A percentile compares a stretch with the other conserved stretches of the same genome.
Conservation (phyloP, 352 stramenopile species). For the Bremia lactucae region DNA sequence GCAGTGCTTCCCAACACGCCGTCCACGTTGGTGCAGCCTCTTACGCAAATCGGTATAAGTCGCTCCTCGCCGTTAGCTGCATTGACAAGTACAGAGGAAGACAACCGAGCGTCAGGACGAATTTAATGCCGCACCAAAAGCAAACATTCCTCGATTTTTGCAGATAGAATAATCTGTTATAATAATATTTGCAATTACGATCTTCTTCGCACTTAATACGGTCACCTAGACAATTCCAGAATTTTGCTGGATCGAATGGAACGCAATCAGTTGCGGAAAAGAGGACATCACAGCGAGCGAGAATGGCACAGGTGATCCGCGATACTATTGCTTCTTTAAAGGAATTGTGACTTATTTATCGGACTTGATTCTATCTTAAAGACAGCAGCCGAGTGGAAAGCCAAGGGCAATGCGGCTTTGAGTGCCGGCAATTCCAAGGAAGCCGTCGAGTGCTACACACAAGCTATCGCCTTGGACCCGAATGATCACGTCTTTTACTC, state of each 20-base stretch:
- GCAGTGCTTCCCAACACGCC: constrained; percentile 22
- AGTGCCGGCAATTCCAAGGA: constrained; percentile 89
- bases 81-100: too few species aligned
- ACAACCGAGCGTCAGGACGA: too few species aligned
- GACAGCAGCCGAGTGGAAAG: constrained; percentile 81
- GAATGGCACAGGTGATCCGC: constrained; percentile 15
- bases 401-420: constrained; percentile 93
- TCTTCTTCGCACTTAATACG: constrained; percentile 3
- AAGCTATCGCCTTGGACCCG: constrained; percentile 93
- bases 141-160: too few species aligned
- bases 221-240: constrained; percentile 13
- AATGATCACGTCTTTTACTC: constrained; percentile 97
- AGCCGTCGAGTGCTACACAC: constrained; percentile 94
- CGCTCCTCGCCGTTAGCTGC: too few species aligned
- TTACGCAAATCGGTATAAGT: constrained; percentile 51
- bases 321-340: background rate
- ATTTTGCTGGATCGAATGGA: constrained; percentile 16
- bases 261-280: constrained; percentile 14
- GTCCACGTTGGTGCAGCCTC: constrained; percentile 40
- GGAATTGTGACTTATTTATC: too few species aligned
- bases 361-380: too few species aligned
- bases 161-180: background rate
- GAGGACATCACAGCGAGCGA: constrained; percentile 8
- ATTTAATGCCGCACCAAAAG: too few species aligned
- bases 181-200: background rate